Conservation (phyloP, 345 rosid genomes). For the Brassica rapa region DNA sequence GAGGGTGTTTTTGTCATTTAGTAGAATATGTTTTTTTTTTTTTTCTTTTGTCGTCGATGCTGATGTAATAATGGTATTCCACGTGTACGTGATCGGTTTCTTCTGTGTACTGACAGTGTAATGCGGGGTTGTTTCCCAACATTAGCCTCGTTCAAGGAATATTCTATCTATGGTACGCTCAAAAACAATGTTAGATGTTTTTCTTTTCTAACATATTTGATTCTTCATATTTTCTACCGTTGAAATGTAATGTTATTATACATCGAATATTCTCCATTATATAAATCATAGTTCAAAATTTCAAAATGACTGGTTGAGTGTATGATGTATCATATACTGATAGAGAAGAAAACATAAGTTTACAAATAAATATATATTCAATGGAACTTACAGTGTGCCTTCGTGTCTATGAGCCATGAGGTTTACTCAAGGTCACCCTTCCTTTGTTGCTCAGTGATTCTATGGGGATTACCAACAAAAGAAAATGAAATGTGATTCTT, state of each 20-base stretch:
- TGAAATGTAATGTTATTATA: slow-evolving; percentile 10
- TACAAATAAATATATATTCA: neutral
- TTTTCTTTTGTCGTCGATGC: neutral
- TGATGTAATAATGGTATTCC: slow-evolving; percentile 21
- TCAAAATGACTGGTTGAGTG: slow-evolving; percentile 11
- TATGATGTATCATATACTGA: neutral
- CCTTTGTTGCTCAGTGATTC: too few relatives aligned
- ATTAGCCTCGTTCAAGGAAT: slow-evolving; percentile 41
- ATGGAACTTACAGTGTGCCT: slow-evolving; percentile 13
- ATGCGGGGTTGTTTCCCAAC: slow-evolving; percentile 35
- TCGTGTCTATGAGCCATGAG: neutral
- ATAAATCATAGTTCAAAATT: slow-evolving; percentile 4
- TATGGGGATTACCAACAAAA: too few relatives aligned
- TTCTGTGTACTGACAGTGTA: slow-evolving; percentile 21
- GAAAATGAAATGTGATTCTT: too few relatives aligned
- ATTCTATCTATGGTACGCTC: slow-evolving; percentile 44
- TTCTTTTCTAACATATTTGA: neutral
- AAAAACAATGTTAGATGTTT: neutral
- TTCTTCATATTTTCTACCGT: slow-evolving; percentile 35
- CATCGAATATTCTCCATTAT: slow-evolving; percentile 27
- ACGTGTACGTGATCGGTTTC: slow-evolving; percentile 39
- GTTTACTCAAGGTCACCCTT: neutral
- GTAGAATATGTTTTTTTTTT: neutral
- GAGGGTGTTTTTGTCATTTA: slow-evolving; percentile 30
- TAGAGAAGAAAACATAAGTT: neutral